Conservation (phyloP, 768 basidiomycete species). For the Gautieria morchelliformis region DNA sequence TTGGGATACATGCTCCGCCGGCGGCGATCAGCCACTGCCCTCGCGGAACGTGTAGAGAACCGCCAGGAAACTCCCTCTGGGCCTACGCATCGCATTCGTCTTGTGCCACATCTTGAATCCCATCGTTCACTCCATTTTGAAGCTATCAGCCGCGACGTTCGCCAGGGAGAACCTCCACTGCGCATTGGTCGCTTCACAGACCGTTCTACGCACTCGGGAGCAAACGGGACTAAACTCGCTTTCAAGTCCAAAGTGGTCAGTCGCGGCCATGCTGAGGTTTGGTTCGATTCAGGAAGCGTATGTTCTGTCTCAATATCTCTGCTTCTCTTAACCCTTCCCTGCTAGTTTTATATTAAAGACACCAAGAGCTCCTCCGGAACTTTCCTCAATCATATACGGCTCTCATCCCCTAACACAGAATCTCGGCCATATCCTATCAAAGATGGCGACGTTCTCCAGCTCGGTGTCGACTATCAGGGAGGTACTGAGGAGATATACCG, state of each 20-base stretch:
- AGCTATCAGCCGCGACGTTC: constrained; percentile 79
- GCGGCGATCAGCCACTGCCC: constrained; percentile 36
- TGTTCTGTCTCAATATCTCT: not conserved
- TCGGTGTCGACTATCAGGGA: constrained; percentile 96
- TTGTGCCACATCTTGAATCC: constrained; percentile 92
- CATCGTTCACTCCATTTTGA: constrained; percentile 87
- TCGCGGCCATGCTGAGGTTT: constrained; percentile 90
- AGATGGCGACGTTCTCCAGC: constrained; percentile 90
- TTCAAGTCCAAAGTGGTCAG: constrained; percentile 96
- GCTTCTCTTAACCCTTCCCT: not conserved
- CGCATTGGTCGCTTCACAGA: constrained; percentile 96
- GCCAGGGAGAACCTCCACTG: constrained; percentile 55
- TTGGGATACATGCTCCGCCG: constrained; percentile 58
- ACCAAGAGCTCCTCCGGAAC: constrained; percentile 88
- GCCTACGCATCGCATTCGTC: constrained; percentile 66
- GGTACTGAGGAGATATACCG: constrained; percentile 96
- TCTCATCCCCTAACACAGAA: constrained; percentile 79
- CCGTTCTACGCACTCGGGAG: constrained; percentile 39
- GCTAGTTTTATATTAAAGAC: constrained; percentile 78
- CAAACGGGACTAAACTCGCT: constrained; percentile 76
- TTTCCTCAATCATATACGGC: constrained; percentile 87
- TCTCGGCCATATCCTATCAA: constrained; percentile 68
- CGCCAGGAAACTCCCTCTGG: constrained; percentile 5
- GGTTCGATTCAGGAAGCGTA: constrained; percentile 34
- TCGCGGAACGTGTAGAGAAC: not conserved